phyloP scores from a whole-genome alignment of 768 basidiomycete genomes.

The Mycena albidolilacea region DNA sequence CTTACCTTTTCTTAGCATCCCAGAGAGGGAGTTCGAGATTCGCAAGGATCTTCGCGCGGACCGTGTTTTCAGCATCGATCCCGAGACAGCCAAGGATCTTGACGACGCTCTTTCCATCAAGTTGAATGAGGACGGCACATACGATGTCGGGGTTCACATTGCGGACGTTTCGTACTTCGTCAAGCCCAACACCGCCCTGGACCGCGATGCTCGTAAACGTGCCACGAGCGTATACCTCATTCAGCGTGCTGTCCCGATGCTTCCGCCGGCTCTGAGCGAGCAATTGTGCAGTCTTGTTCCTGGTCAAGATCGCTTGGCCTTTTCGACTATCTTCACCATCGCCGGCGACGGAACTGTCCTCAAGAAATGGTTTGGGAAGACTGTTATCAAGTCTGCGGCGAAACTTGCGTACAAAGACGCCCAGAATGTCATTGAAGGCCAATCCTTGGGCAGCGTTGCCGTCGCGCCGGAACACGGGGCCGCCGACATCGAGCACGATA shows the following conservation, averaged over 20 bases:
- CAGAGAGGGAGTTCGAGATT: constrained; percentile 88
- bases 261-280: constrained; percentile 94
- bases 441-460: constrained; percentile 65
- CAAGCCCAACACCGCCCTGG: constrained; percentile 95
- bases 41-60: constrained; percentile 91
- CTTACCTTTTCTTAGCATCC: constrained; percentile 67
- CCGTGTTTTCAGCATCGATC: constrained; percentile 95
- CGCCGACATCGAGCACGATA: constrained; percentile 80
- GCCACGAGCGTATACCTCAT: constrained; percentile 98
- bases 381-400: constrained; percentile 92
- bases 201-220: constrained; percentile 97
- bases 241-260: constrained; percentile 96
- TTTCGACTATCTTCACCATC: constrained; percentile 91
- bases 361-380: constrained; percentile 95
- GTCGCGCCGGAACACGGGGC: constrained; percentile 72
- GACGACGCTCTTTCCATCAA: constrained; percentile 96
- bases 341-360: constrained; percentile 84
- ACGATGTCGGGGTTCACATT: constrained; percentile 94
- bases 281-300: constrained; percentile 94
- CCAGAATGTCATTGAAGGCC: constrained; percentile 86
- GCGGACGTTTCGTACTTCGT: constrained; percentile 97
- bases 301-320: constrained; percentile 90
- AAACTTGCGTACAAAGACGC: constrained; percentile 89
- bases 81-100: constrained; percentile 89
- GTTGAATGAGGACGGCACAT: constrained; percentile 91